These are phyloP conservation scores for Trichosanthes cucumerina DNA, from an alignment of 306 rosid species.

Conservation along the genomic window DNA sequence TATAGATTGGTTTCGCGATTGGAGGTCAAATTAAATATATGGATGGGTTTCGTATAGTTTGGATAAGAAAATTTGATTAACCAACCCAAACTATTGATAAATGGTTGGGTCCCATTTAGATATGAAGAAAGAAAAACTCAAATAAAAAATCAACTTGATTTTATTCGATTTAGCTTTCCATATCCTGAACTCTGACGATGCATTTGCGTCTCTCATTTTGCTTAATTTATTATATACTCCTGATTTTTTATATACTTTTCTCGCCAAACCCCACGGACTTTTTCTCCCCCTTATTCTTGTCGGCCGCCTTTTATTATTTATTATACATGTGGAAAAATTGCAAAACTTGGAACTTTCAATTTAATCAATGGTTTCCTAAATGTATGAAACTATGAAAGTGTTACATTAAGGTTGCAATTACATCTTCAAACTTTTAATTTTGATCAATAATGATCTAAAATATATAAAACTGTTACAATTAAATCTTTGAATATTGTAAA, in stretches of 20 bases:
- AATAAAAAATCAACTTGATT: neutral
- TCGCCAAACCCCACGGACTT: neutral
- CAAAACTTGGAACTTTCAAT: too few relatives aligned
- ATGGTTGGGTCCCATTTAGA: neutral
- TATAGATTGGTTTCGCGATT: neutral
- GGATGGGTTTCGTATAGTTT: neutral
- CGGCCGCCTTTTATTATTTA: neutral
- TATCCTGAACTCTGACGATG: neutral
- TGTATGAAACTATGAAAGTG: too few relatives aligned
- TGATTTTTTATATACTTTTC: neutral
- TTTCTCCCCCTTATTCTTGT: neutral
- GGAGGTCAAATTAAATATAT: neutral
- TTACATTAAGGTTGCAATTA: too few relatives aligned
- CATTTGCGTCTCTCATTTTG: neutral
- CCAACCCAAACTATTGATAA: neutral
- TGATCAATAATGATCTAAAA: too few relatives aligned
- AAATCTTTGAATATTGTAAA: too few relatives aligned
- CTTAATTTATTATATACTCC: neutral
- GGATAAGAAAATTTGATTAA: neutral
- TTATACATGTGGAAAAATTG: too few relatives aligned
- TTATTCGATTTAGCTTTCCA: neutral
- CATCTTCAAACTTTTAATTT: too few relatives aligned
- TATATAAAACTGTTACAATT: too few relatives aligned
- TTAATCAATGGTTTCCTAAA: neutral
- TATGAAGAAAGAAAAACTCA: neutral